Evolutionary conservation across 805 yeast genomes (phyloP).

Genomic region (Starmera caribaea): DNA sequence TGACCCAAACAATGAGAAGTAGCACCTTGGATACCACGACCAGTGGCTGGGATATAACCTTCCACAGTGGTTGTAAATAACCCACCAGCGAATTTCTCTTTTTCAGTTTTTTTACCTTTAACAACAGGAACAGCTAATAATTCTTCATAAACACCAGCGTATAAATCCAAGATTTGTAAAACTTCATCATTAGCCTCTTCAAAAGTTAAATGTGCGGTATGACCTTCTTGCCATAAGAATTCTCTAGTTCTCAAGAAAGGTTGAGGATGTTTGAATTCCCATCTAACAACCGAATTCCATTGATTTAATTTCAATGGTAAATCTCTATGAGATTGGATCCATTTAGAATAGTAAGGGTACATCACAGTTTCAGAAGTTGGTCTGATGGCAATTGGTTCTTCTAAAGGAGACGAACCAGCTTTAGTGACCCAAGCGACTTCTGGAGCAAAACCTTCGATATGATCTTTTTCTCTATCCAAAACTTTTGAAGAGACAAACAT

Average conservation of each 20-base stretch:
- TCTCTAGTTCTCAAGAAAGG: slow-evolving; percentile 98
- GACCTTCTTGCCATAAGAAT: slow-evolving; percentile 99
- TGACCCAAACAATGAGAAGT: slow-evolving; percentile 97
- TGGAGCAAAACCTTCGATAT: slow-evolving; percentile 98
- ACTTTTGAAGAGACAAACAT: slow-evolving; percentile 94
- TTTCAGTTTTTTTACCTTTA: slow-evolving; percentile 91
- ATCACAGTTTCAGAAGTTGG: slow-evolving; percentile 99
- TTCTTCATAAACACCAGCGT: slow-evolving; percentile 78
- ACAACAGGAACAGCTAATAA: slow-evolving; percentile 95
- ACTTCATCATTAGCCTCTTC: slow-evolving; percentile 83
- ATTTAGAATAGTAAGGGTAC: slow-evolving; percentile 98
- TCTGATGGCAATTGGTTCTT: slow-evolving; percentile 97
- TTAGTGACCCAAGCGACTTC: slow-evolving; percentile 99
- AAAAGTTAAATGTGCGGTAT: slow-evolving; percentile 86
- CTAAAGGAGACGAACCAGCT: slow-evolving; percentile 91
- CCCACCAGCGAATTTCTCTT: slow-evolving; percentile 98
- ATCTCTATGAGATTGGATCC: slow-evolving; percentile 98
- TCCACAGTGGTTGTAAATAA: slow-evolving; percentile 91
- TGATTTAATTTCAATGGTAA: slow-evolving; percentile 93
- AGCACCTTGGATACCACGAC: slow-evolving; percentile 99
- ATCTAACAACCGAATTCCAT: slow-evolving; percentile 99
- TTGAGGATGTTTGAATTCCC: slow-evolving; percentile 99
- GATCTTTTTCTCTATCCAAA: slow-evolving; percentile 95
- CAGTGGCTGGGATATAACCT: slow-evolving; percentile 96
- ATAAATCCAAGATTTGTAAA: slow-evolving; percentile 73